phyloP scores from a whole-genome alignment of 2,329 filamentous ascomycete genomes.

The Sphaerulina musiva region DNA sequence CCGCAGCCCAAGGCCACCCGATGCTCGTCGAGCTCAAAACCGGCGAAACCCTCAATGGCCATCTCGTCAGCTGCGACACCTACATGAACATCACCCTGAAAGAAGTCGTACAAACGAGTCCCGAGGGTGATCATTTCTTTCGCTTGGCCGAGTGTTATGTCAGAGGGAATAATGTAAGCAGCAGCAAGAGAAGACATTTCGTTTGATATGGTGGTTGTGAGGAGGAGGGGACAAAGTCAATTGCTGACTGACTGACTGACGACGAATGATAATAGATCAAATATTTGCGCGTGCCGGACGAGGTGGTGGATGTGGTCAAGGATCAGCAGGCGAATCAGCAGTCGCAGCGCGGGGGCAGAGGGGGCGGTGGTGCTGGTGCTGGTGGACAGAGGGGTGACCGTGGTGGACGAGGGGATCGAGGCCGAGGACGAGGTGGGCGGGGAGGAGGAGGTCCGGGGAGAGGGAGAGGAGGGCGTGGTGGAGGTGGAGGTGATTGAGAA shows the following conservation, averaged over 20 bases:
- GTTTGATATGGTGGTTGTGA: not conserved
- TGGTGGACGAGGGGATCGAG: constrained; percentile 6
- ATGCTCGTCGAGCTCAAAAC: constrained; percentile 98
- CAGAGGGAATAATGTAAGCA: constrained; percentile 85
- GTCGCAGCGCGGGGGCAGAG: constrained; percentile 42
- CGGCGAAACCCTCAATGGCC: constrained; percentile 93
- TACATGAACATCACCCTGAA: constrained; percentile 99
- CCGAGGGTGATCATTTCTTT: constrained; percentile 91
- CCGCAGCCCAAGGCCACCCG: constrained; percentile 91
- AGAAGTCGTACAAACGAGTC: constrained; percentile 93
- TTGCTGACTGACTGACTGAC: not conserved
- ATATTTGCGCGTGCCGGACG: constrained; percentile 91
- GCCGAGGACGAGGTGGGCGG: constrained; percentile 26
- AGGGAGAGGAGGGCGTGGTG: constrained; percentile 22
- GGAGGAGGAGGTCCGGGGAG: constrained; percentile 26
- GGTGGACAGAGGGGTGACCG: constrained; percentile 15
- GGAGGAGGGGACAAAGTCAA: not conserved
- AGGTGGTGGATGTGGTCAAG: constrained; percentile 90
- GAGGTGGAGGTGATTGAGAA: not conserved
- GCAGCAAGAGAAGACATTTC: not conserved
- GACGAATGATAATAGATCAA: constrained; percentile 64
- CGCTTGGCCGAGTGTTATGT: constrained; percentile 91
- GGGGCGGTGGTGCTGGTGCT: not conserved
- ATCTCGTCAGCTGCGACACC: constrained; percentile 93
- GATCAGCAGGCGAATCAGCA: constrained; percentile 71